Base-by-base conservation (phyloP, 306 rosid species). In the Gastrolobium bilobum region DNA sequence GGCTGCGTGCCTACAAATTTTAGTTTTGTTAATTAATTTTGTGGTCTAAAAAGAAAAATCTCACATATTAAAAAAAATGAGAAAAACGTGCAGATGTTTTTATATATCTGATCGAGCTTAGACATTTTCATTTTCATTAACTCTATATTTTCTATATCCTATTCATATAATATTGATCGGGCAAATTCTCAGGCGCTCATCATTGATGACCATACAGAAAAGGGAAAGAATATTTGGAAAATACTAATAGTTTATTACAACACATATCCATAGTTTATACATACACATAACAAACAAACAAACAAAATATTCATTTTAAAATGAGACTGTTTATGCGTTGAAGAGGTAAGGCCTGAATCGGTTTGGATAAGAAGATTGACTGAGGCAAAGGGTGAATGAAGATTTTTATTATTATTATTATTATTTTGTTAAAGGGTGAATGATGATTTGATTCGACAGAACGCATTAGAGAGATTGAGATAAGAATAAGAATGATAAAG, bases 161-260 rank as follows among this genome's bases (percentile, higher is more conserved):
- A 37, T 61, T 10, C 44, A 35, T 54, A 26, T 6, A 2, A 3
- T 3, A 2, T 6, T 8, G 11, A 4, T 40, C 4, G 38, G 34
- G 15, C 75, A 51, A 34, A 70, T 56, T 73, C 56, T 43, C 38
- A 42, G 20, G 57, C 30, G 58, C 57, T 73, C 59, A 44, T 59
- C 71, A 75, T 75, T 15, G 39, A 52, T 33, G 50, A 78, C 75
- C 50, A 33, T 50, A 15, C 43, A 3, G 30, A 42, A 42, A 3
- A 58, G 30, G 74, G 30, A 77, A 56, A 2, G 10, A 15, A 20
- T 46, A 26, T 54, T 40, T 71, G 51, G 3, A 71, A 68, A 62
- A 62, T n/a, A 37, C n/a, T 33, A 15, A 5, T 11, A 42, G 37
- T 52, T 72, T 53, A 40, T 54, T 9, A 5, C 63, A 6, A 26